phyloP scores from a whole-genome alignment of 2,329 filamentous ascomycete genomes.

The Neofusicoccum parvum region DNA sequence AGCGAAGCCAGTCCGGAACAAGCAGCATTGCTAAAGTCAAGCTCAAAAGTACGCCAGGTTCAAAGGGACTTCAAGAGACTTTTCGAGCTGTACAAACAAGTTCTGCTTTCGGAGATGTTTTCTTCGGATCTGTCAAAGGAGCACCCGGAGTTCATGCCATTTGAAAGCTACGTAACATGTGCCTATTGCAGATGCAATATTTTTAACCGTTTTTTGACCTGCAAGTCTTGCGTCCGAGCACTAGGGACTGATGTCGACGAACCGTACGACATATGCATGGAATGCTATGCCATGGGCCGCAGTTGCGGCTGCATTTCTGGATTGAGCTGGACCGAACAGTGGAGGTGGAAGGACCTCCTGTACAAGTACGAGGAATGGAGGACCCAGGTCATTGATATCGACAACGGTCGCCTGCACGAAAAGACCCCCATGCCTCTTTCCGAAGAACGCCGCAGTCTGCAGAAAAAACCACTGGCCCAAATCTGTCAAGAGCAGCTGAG shows the following conservation, averaged over 20 bases:
- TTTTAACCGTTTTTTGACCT: conserved; percentile 95
- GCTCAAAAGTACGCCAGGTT: conserved; percentile 66
- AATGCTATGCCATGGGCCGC: conserved; percentile 96
- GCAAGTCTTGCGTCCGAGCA: conserved; percentile 75
- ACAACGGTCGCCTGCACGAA: conserved; percentile 66
- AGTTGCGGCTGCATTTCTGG: conserved; percentile 87
- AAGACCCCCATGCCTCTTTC: conserved; percentile 71
- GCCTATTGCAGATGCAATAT: conserved; percentile 96
- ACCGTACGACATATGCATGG: conserved; percentile 96
- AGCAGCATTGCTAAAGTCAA: conserved; percentile 41
- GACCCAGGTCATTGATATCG: conserved; percentile 72
- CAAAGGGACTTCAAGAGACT: conserved; percentile 80
- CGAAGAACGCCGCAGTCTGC: conserved; percentile 65
- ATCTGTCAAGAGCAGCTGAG: conserved; percentile 91
- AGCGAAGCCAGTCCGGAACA: conserved; percentile 48
- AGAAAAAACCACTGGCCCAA: conserved; percentile 81
- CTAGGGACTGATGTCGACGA: conserved; percentile 72
- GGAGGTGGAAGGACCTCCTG: conserved; percentile 77
- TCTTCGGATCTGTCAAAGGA: conserved; percentile 63
- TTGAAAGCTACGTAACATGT: conserved; percentile 90
- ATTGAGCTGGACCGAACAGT: conserved; percentile 91
- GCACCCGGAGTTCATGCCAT: conserved; percentile 75
- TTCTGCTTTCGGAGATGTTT: conserved; percentile 87
- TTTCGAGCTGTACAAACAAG: conserved; percentile 74
- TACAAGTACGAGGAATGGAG: conserved; percentile 83